These are phyloP conservation scores for Gomphus bonarii DNA, from an alignment of 1,284 basidiomycete species.

Conservation along the genomic window DNA sequence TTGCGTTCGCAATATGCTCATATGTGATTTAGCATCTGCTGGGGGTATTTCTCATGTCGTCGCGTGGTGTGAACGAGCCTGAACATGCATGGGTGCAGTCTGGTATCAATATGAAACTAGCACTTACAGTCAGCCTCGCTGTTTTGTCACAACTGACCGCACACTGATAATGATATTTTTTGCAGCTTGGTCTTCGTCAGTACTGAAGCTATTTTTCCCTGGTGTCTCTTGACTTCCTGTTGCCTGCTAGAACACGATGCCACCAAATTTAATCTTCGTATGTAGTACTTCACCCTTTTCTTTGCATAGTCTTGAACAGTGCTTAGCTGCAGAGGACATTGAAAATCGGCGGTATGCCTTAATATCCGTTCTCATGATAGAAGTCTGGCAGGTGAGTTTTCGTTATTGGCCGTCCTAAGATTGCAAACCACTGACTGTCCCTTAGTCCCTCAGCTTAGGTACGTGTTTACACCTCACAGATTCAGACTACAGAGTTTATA, in stretches of 20 bases:
- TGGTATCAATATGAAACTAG: constrained; percentile 5
- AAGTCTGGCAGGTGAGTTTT: constrained; percentile 7
- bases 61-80: neutral
- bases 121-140: neutral
- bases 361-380: neutral
- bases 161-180: no score
- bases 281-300: neutral
- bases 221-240: neutral
- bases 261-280: constrained; percentile 10
- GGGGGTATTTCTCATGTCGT: neutral
- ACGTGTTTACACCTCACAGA: neutral
- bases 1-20: neutral
- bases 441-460: neutral
- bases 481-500: neutral
- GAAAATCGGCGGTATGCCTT: constrained; percentile 2
- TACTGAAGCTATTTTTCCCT: neutral
- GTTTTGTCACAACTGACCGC: no score
- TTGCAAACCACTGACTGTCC: neutral
- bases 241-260: constrained; percentile 10
- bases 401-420: neutral
- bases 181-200: constrained; percentile 16
- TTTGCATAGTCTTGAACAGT: neutral
- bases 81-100: constrained; percentile 10
- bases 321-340: constrained; percentile 6
- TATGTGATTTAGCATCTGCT: constrained; percentile 2